These are phyloP conservation scores for Endocalyx cinctus DNA, from an alignment of 2,329 filamentous ascomycete genomes.

Conservation along the genomic window DNA sequence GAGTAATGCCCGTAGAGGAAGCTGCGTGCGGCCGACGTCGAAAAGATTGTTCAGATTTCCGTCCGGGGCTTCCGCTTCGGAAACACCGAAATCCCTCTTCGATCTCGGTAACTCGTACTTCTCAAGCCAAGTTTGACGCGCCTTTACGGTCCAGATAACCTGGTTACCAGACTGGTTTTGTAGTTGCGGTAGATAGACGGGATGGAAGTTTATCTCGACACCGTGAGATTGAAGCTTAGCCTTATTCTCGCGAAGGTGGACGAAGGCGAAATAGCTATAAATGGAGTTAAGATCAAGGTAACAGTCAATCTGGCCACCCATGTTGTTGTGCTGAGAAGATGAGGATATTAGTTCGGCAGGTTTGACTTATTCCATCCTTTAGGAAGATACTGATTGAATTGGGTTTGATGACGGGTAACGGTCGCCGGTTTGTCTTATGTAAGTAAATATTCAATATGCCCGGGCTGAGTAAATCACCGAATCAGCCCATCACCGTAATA, in stretches of 20 bases:
- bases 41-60: slow-evolving; percentile 7
- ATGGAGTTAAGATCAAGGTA: slow-evolving; percentile 9
- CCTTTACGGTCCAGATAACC: slow-evolving; percentile 8
- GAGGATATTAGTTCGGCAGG: no score
- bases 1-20: slow-evolving; percentile 4
- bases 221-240: slow-evolving; percentile 1
- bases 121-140: slow-evolving; percentile 8
- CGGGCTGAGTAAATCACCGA: no score
- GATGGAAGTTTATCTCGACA: slow-evolving; percentile 6
- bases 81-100: slow-evolving; percentile 8
- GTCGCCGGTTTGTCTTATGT: no score
- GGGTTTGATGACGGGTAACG: no score
- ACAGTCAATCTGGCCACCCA: slow-evolving; percentile 6
- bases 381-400: no score
- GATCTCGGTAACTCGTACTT: slow-evolving; percentile 8
- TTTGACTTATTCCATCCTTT: no score
- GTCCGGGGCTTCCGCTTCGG: slow-evolving; percentile 2
- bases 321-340: no score
- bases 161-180: slow-evolving; percentile 6
- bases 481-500: no score
- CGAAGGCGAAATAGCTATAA: slow-evolving; percentile 8
- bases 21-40: slow-evolving; percentile 3
- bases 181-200: slow-evolving; percentile 6
- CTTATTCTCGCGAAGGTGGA: slow-evolving; percentile 2
- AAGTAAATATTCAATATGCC: no score